Percentiles rank a stretch among this genome's conserved stretches.
Evolutionary conservation across 495 filamentous ascomycete genomes (phyloP).

Genomic region (Melanomma pulvis-pyrius): DNA sequence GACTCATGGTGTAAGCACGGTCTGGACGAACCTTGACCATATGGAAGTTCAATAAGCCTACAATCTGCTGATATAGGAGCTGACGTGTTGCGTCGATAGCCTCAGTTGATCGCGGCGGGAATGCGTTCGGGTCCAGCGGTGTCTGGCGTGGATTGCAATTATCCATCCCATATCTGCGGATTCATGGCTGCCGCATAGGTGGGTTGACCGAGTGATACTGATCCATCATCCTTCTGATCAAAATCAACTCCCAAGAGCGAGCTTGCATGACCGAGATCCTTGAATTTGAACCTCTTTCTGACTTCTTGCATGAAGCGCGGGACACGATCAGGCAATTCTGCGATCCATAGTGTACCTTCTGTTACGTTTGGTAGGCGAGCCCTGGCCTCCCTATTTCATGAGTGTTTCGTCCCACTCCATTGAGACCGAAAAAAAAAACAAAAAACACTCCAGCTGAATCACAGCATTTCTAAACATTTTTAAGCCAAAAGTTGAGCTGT

Average conservation of each 20-base stretch:
- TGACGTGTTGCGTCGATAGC: neutral
- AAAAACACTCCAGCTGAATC: no score
- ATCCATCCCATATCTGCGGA: neutral
- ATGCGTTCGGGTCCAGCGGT: neutral
- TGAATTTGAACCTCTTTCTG: slow-evolving; percentile 12
- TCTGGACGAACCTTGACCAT: neutral
- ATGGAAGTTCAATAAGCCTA: slow-evolving; percentile 6
- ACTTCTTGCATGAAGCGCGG: neutral
- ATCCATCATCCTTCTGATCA: neutral
- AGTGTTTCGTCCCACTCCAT: no score
- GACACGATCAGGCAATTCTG: neutral
- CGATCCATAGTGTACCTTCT: no score
- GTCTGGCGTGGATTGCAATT: neutral
- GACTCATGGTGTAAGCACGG: slow-evolving; percentile 6
- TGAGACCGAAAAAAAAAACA: no score
- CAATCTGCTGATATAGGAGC: neutral
- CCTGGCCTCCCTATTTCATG: no score
- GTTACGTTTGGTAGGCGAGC: no score
- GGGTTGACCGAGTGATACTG: neutral
- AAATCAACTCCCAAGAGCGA: slow-evolving; percentile 9
- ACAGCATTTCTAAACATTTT: no score
- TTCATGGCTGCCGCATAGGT: neutral
- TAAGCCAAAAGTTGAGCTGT: no score
- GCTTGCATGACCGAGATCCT: slow-evolving; percentile 1
- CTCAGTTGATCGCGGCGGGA: neutral